Conservation (phyloP, 306 rosid species). For the Ormosia semicastrata region DNA sequence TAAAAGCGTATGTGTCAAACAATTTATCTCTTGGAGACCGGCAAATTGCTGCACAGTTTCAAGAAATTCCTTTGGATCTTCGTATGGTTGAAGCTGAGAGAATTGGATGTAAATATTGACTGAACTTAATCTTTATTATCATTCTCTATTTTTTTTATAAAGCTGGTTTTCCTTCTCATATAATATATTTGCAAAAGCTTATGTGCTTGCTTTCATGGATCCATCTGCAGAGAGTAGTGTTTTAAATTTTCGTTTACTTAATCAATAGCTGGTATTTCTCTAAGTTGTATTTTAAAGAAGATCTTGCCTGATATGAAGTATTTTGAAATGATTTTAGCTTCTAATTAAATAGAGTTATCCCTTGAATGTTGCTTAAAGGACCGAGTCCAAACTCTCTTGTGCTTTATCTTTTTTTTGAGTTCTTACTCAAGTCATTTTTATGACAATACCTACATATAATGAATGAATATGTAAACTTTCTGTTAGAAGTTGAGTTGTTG, state of each 20-base stretch:
- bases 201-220: not conserved
- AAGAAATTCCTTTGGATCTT: conserved; percentile 88
- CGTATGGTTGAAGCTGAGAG: conserved; percentile 93
- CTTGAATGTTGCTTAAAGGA: not conserved
- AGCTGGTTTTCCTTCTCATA: not conserved
- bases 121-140: not conserved
- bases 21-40: conserved; percentile 84
- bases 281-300: not conserved
- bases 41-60: conserved; percentile 96
- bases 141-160: not conserved
- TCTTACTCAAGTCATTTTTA: not conserved
- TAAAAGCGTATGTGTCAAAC: conserved; percentile 71
- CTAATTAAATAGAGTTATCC: not conserved
- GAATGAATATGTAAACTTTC: not conserved
- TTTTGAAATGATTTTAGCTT: not conserved
- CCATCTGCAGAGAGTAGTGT: not conserved
- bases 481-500: not conserved
- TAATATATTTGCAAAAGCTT: not conserved
- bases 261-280: not conserved
- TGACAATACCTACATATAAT: not conserved
- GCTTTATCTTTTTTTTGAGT: not conserved
- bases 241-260: not conserved
- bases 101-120: conserved; percentile 66
- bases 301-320: not conserved
- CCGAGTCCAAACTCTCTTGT: not conserved